Conservation (phyloP, 2,329 filamentous ascomycete genomes). For the Emmonsiellopsis sp. region DNA sequence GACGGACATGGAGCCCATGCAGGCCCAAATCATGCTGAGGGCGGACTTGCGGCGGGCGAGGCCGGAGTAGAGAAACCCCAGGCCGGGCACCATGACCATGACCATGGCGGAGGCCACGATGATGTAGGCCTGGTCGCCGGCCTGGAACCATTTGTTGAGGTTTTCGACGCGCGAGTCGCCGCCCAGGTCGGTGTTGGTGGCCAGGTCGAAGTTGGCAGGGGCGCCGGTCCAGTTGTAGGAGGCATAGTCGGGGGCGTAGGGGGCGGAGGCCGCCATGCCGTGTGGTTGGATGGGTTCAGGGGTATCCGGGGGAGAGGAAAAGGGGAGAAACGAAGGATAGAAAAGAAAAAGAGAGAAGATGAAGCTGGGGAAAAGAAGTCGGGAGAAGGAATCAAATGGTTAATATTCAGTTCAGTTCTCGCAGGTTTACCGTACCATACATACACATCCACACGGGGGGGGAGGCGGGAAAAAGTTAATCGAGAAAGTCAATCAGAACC, state of each 20-base stretch:
- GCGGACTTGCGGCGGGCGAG: constrained; percentile 96
- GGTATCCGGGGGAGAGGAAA: not conserved
- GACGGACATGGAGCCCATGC: constrained; percentile 86
- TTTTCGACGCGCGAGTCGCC: constrained; percentile 74
- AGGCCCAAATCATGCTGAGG: constrained; percentile 92
- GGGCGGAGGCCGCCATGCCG: constrained; percentile 15
- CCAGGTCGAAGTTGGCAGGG: constrained; percentile 32
- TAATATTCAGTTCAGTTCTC: no score
- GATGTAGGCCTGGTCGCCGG: constrained; percentile 92
- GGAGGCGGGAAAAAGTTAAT: no score
- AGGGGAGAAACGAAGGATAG: not conserved
- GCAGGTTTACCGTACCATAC: no score
- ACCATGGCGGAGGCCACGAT: constrained; percentile 86
- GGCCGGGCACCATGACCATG: constrained; percentile 90
- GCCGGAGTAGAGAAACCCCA: constrained; percentile 95
- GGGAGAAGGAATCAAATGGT: no score
- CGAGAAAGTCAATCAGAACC: no score
- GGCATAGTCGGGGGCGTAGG: constrained; percentile 35
- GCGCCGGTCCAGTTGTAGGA: constrained; percentile 43
- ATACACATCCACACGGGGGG: no score
- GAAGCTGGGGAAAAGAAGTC: not conserved
- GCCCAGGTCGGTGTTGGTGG: constrained; percentile 53
- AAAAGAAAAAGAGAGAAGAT: not conserved
- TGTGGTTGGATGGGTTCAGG: not conserved
- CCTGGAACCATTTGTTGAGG: constrained; percentile 89